Base-by-base conservation (phyloP, 2,329 filamentous ascomycete genomes). In the Fusarium nodosum region DNA sequence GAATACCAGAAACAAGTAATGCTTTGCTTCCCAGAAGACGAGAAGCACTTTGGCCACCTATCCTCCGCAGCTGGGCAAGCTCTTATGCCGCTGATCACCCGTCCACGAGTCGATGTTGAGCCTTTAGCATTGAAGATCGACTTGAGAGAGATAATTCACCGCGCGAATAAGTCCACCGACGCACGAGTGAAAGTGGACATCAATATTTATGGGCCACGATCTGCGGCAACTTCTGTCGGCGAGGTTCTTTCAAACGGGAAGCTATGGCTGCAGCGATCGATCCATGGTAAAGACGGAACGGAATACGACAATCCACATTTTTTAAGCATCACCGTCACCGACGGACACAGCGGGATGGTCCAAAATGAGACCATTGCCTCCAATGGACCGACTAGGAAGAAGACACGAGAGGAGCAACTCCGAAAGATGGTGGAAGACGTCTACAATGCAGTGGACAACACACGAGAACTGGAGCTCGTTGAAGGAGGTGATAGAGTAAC, bases 391-490 rank as follows among this genome's bases (percentile, higher is more conserved):
- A 13, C 8, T 0, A 50, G 39, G 10, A 64, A 30, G 6, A n/a
- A 48, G 6, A 57, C 31, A 6, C 47, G 60, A 22, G 60, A 64
- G 4, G 58, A 64, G 4, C 50, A 57, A 16, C 60, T 64, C 16
- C 36, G 50, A 22, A 63, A 50, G 12, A 64, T 64, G 60, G 60
- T 64, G 1, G 36, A 64, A 2, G 60, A 64, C 0, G 26, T 64
- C 1, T 64, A 64, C 11, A 57, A 64, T 1, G 61, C 59, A 2
- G 60, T 64, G 1, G 60, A 64, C 11, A 64, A 64, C 7, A 64
- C 18, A 3, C 42, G 59, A 2, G 50, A 64, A 4, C 7, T 64
- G 0, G 48, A 63, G 5, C 24, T 57, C 11, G 42, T 64, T 3
- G 60, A 64, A 45, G 60, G 60, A 22, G 58, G 60, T 0, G 58